Evolutionary conservation across 441 rosid species (phyloP).

Genomic region (Raphanus hybrid): DNA sequence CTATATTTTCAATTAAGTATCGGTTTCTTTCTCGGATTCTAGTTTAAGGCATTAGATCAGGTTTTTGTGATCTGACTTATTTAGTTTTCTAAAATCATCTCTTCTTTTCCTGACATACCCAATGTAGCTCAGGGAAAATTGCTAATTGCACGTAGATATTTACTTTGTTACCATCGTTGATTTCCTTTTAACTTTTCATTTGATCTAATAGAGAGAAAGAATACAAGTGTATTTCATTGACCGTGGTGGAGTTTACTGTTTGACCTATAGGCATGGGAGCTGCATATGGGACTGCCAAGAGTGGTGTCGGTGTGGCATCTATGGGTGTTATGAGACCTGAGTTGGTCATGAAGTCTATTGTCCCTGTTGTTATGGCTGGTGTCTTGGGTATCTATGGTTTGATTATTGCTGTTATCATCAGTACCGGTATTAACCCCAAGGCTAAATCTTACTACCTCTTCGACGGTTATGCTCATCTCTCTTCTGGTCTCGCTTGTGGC

Average conservation of each 20-base stretch:
- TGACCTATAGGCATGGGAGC: conserved; percentile 65
- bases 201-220: background rate
- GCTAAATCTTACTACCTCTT: conserved; percentile 69
- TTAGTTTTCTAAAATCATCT: conserved; percentile 8
- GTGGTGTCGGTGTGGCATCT: conserved; percentile 82
- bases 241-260: conserved; percentile 8
- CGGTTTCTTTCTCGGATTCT: background rate
- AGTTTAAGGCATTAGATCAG: conserved; percentile 1
- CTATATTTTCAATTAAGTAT: background rate
- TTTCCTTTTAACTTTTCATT: background rate
- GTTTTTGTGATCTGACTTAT: conserved; percentile 4
- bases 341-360: conserved; percentile 84
- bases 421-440: conserved; percentile 80
- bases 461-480: conserved; percentile 71
- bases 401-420: conserved; percentile 83
- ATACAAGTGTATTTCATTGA: conserved; percentile 15
- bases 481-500: conserved; percentile 74
- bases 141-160: background rate
- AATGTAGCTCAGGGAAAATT: background rate
- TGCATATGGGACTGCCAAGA: conserved; percentile 67
- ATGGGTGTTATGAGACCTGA: conserved; percentile 92
- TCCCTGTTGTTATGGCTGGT: conserved; percentile 89
- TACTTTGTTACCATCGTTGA: background rate
- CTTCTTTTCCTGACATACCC: background rate
- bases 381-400: conserved; percentile 86